Conservation (phyloP, 164 flowering plant genomes). For the Buxus sempervirens region DNA sequence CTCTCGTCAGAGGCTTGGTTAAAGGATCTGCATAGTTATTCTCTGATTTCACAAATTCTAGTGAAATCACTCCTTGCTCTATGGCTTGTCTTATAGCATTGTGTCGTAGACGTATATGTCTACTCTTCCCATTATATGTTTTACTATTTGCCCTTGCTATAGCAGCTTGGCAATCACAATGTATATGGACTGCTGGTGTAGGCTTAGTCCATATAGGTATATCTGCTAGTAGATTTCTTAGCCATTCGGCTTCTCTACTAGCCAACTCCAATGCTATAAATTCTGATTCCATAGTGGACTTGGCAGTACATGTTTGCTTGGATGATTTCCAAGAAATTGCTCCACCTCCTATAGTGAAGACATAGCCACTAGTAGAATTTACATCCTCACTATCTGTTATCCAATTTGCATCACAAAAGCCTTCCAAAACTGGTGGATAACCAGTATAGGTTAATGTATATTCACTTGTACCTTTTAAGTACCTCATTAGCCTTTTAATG, state of each 20-base stretch:
- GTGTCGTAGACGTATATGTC: constrained; percentile 8
- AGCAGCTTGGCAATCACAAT: constrained; percentile 15
- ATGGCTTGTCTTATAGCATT: background rate
- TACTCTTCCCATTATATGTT: constrained; percentile 1
- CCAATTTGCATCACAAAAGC: constrained; percentile 8
- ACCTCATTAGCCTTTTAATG: background rate
- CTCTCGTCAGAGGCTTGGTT: background rate
- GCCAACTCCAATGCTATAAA: constrained; percentile 9
- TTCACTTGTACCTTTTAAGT: background rate
- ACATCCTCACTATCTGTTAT: background rate
- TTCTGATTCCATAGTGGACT: constrained; percentile 10
- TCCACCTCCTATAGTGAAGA: constrained; percentile 2
- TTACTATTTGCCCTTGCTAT: background rate
- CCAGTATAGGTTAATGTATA: background rate
- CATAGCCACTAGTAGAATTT: constrained; percentile 2
- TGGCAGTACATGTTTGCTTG: background rate
- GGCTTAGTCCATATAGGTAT: constrained; percentile 2
- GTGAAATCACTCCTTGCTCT: constrained; percentile 5
- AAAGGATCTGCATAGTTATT: constrained; percentile 11
- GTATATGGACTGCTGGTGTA: background rate
- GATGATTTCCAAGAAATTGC: constrained; percentile 11
- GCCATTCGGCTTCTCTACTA: constrained; percentile 7
- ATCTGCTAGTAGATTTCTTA: constrained; percentile 4
- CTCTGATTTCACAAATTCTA: constrained; percentile 8
- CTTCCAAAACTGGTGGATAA: constrained; percentile 4